Base-by-base conservation (phyloP, 1,284 basidiomycete genomes). In the Trichosporon sp. region DNA sequence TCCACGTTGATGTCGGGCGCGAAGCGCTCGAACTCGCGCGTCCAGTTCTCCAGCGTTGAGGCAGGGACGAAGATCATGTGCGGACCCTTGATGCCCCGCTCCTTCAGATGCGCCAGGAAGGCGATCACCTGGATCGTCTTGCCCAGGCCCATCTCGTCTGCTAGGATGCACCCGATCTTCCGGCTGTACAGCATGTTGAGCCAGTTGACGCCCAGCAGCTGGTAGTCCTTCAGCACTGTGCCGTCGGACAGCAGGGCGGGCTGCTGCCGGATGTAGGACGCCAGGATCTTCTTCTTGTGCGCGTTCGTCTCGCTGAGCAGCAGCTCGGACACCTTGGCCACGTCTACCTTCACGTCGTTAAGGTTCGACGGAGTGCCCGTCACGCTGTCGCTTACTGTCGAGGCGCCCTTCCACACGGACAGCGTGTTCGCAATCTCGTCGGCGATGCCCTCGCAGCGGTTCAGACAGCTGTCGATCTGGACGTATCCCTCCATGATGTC, bases 1-100 rank as follows among this genome's bases (percentile, higher is more conserved):
- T 90, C 87, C 11, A 97, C 87, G n/a, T 86, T 83, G 76, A 99
- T 88, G 2, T 74, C 68, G 0, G 94, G 93, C 1, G 91, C 91
- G 73, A 99, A 99, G 52, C 88, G 87, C 37, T 87, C 86, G 75
- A 99, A 97, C 80, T 99, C 96, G 68, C 96, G 87, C 76, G 91
- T 90, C 96, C 96, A 99, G 75, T 99, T 99, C 80, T 99, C 96
- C 23, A 99, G 82, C 0, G 95, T 98, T 2, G 95, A 99, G 1
- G 95, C 94, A 14, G 94, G 94, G 6, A 98, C 96, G 67, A 99
- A 88, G 63, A 99, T 85, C 33, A 99, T 86, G 81, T 98, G 94
- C 19, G 95, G 94, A 0, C 95, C 93, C 58, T 83, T 84, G 56
- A 84, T 85, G 13, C 88, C 88, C 60, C 83, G 84, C 71, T 92